Conservation (phyloP, 2,329 filamentous ascomycete species). For the Penicillium janthinellum region DNA sequence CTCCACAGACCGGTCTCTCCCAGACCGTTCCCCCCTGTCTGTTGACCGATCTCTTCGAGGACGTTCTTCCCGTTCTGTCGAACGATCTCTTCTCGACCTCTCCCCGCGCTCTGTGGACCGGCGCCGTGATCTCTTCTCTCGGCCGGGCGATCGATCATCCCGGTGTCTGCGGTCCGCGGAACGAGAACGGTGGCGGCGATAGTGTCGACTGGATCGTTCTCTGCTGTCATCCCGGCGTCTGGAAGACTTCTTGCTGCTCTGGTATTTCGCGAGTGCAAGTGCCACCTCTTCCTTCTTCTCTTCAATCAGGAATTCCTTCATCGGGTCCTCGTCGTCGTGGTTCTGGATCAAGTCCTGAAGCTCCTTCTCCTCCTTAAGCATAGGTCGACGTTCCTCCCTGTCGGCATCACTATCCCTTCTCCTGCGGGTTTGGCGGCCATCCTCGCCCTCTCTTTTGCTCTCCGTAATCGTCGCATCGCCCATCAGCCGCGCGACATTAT, state of each 20-base stretch:
- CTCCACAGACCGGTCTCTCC: slow-evolving; percentile 31
- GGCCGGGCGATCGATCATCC: slow-evolving; percentile 30
- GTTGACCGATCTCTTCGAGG: slow-evolving; percentile 31
- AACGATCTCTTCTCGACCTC: slow-evolving; percentile 32
- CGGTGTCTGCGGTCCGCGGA: slow-evolving; percentile 35
- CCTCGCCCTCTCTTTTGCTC: slow-evolving; percentile 37
- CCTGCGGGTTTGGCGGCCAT: slow-evolving; percentile 38
- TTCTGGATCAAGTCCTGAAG: slow-evolving; percentile 72
- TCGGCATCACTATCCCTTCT: slow-evolving; percentile 48
- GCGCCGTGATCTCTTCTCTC: slow-evolving; percentile 28
- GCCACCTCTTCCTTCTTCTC: slow-evolving; percentile 90
- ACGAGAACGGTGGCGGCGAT: slow-evolving; percentile 47
- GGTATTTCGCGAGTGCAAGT: slow-evolving; percentile 62
- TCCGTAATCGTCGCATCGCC: slow-evolving; percentile 45
- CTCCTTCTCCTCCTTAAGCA: slow-evolving; percentile 81
- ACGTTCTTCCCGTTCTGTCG: slow-evolving; percentile 30
- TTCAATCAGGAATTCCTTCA: slow-evolving; percentile 87
- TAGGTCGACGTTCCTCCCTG: slow-evolving; percentile 57
- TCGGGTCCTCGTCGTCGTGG: slow-evolving; percentile 94
- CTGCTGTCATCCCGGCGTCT: slow-evolving; percentile 36
- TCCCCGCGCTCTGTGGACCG: slow-evolving; percentile 32
- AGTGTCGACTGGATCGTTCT: slow-evolving; percentile 48
- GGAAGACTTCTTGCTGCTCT: slow-evolving; percentile 51
- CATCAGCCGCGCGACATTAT: slow-evolving; percentile 53
- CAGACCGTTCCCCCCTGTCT: slow-evolving; percentile 28